These are phyloP conservation scores for Elongisporangium prolatum DNA, from an alignment of 352 stramenopile genomes.

Conservation along the genomic window DNA sequence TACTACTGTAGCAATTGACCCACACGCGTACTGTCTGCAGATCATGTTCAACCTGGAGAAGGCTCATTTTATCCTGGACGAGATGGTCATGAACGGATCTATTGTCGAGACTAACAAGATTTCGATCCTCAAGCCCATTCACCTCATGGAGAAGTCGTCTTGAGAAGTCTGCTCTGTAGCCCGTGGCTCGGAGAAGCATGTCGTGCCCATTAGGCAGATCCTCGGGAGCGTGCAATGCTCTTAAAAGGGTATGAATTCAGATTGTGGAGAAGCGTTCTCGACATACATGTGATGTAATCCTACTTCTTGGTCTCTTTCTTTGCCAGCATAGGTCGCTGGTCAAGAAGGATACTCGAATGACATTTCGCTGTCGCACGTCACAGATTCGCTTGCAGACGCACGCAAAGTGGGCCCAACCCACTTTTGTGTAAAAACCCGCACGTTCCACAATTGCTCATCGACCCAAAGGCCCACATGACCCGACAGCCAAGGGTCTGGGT, in stretches of 20 bases:
- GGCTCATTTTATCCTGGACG: slow-evolving; percentile 88
- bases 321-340: not conserved
- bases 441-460: slow-evolving; percentile 5
- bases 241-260: not conserved
- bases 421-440: slow-evolving; percentile 4
- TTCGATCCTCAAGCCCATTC: slow-evolving; percentile 97
- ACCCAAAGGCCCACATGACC: slow-evolving; percentile 10
- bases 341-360: not conserved
- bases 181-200: not conserved
- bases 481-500: slow-evolving; percentile 9
- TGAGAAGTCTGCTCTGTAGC: not conserved
- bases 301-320: not conserved
- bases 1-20: slow-evolving; percentile 1
- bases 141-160: slow-evolving; percentile 97
- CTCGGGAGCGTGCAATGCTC: not conserved
- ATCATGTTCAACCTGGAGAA: slow-evolving; percentile 93
- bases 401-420: slow-evolving; percentile 9
- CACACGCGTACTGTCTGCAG: slow-evolving; percentile 19
- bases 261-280: not conserved
- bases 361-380: not conserved
- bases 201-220: not conserved
- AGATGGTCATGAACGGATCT: slow-evolving; percentile 99
- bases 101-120: slow-evolving; percentile 99
- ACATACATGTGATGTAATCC: not conserved
- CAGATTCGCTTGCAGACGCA: not conserved